phyloP scores from a whole-genome alignment of 306 rosid species.

The Pyrus communis region DNA sequence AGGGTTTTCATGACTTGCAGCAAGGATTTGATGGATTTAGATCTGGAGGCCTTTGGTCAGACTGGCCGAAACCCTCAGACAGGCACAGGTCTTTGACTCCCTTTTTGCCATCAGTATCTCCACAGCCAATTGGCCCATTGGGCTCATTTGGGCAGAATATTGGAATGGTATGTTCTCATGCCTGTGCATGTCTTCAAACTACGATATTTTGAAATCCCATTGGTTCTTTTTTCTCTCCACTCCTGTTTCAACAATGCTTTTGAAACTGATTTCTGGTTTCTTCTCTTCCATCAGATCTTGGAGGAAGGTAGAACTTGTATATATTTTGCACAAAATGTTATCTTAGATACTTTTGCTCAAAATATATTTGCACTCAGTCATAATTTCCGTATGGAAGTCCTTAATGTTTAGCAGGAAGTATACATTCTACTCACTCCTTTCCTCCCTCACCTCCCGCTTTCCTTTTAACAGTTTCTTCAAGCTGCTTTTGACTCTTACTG shows the following conservation, averaged over 20 bases:
- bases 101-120: conserved; percentile 58
- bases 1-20: conserved; percentile 66
- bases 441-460: not conserved
- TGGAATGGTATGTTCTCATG: conserved; percentile 67
- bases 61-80: conserved; percentile 62
- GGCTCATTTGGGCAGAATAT: conserved; percentile 61
- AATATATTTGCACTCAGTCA: not conserved
- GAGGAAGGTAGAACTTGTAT: not conserved
- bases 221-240: not conserved
- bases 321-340: not conserved
- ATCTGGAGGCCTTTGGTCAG: conserved; percentile 75
- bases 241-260: not conserved
- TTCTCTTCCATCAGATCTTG: not conserved
- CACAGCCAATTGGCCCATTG: conserved; percentile 62
- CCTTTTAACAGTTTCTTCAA: not conserved
- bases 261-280: not conserved
- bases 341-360: not conserved
- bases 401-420: not conserved
- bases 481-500: not conserved
- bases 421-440: not conserved
- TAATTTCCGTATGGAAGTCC: not conserved
- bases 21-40: conserved; percentile 68
- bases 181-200: conserved; percentile 16
- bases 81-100: conserved; percentile 67
- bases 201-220: not conserved